Evolutionary conservation across 345 rosid species (phyloP), one percentile per base, ranked within the genome.

Genomic region (Salix dunnii): DNA sequence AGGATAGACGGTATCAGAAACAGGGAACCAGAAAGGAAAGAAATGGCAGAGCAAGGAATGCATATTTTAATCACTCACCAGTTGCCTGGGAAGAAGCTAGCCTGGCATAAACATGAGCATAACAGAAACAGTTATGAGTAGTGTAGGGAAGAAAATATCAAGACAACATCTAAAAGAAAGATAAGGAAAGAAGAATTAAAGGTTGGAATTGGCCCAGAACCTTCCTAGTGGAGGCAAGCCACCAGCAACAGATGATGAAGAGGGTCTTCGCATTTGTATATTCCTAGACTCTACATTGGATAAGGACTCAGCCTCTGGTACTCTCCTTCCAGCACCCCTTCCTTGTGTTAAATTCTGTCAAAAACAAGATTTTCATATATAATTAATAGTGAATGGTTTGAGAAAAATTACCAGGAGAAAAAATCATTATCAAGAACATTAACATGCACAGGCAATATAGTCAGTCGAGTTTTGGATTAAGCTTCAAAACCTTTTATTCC

Each of bases 161-260:
- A 66, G 74, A 63, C 11, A 9, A 17, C 25, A 38, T 60, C 61
- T 30, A 42, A 10, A 55, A 73, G 13, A 38, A 42, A 58, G 33
- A 2, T 68, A 76, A 65, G 35, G 28, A 63, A 67, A 64, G 31
- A 61, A 35, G 67, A 42, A 61, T 21, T 9, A 31, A 30, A 36
- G 33, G 69, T 38, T 35, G 18, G 76, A n/a, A 64, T 5, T 72
- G 74, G 76, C 63, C 38, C 77, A 51, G 80, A 83, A 96, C 97
- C 97, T 93, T 90, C 91, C 92, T n/a, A 82, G 46, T 46, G 98
- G 98, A 74, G 99, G 99, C 82, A 92, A 86, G 79, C 90, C 95
- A 76, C 95, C 92, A 70, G 94, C 93, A 79, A 93, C 92, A 79
- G 94, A 86, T 71, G 92, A 89, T 28, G 94, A 84, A 17, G 91